Percentiles rank a stretch among this genome's conserved stretches.
phyloP scores from a whole-genome alignment of 2,329 filamentous ascomycete species.

The Metarhizium guizhouense region DNA sequence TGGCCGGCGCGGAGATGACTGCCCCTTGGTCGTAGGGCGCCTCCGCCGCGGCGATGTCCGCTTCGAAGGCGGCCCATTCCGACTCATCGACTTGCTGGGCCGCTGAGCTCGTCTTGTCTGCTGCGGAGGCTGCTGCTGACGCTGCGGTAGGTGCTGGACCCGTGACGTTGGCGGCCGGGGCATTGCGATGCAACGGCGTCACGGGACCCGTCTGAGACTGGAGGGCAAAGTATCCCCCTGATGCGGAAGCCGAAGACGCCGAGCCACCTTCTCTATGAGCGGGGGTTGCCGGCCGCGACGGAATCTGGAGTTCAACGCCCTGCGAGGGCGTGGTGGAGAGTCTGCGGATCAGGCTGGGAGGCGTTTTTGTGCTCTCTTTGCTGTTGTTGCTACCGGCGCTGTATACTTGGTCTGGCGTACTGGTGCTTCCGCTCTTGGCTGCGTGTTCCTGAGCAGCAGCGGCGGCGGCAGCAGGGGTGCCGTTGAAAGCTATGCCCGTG shows the following conservation, averaged over 20 bases:
- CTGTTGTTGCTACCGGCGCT: conserved; percentile 14
- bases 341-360: conserved; percentile 28
- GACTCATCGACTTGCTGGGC: conserved; percentile 51
- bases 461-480: neutral
- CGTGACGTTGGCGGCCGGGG: conserved; percentile 12
- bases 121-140: neutral
- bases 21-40: conserved; percentile 35
- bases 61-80: conserved; percentile 82
- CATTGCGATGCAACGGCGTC: conserved; percentile 20
- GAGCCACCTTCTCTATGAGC: conserved; percentile 32
- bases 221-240: conserved; percentile 13
- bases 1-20: conserved; percentile 59
- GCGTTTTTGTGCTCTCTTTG: conserved; percentile 8
- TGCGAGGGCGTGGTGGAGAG: conserved; percentile 43
- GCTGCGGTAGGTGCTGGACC: conserved; percentile 2
- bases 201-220: conserved; percentile 4
- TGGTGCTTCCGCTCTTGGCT: conserved; percentile 11
- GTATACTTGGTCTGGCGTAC: conserved; percentile 10
- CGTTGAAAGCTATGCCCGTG: neutral
- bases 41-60: conserved; percentile 55
- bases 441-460: neutral
- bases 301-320: conserved; percentile 53
- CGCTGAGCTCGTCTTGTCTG: neutral
- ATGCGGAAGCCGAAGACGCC: conserved; percentile 35
- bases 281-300: conserved; percentile 55